Evolutionary conservation across 2,329 filamentous ascomycete genomes (phyloP).

Genomic region (Pseudopithomyces chartarum): DNA sequence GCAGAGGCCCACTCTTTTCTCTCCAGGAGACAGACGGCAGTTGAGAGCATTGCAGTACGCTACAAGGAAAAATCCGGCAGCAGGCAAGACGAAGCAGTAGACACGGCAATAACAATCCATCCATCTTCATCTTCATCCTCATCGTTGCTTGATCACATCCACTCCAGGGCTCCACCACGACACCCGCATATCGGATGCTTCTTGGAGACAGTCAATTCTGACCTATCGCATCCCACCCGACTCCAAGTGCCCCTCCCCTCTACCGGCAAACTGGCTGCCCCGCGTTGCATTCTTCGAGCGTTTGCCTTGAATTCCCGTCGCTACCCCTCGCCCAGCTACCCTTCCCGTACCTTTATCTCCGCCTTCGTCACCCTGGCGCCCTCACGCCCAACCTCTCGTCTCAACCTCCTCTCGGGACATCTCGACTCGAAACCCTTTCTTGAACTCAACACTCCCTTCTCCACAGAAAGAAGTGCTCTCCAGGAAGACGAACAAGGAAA

Average conservation of each 20-base stretch:
- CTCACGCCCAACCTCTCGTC: slow-evolving; percentile 53
- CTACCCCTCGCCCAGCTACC: slow-evolving; percentile 30
- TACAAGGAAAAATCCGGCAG: neutral
- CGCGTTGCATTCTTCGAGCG: slow-evolving; percentile 25
- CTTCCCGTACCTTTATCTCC: slow-evolving; percentile 22
- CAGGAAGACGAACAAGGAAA: slow-evolving; percentile 59
- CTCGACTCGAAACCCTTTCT: slow-evolving; percentile 61
- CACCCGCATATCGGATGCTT: slow-evolving; percentile 2
- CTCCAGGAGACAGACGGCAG: neutral
- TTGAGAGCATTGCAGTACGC: neutral
- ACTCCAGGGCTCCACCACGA: neutral
- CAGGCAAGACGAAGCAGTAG: neutral
- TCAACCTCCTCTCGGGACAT: slow-evolving; percentile 66
- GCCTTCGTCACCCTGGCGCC: slow-evolving; percentile 29
- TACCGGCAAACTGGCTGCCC: slow-evolving; percentile 43
- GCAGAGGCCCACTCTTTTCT: slow-evolving; percentile 1
- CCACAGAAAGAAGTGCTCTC: slow-evolving; percentile 60
- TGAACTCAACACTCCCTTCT: slow-evolving; percentile 67
- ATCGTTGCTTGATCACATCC: neutral
- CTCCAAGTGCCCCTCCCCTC: neutral
- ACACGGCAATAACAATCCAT: neutral
- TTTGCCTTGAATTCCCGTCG: slow-evolving; percentile 29
- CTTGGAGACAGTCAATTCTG: slow-evolving; percentile 1
- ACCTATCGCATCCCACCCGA: slow-evolving; percentile 5
- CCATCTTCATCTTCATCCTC: neutral